These are phyloP conservation scores for Mycena floridula DNA, from an alignment of 768 basidiomycete species.

Conservation along the genomic window DNA sequence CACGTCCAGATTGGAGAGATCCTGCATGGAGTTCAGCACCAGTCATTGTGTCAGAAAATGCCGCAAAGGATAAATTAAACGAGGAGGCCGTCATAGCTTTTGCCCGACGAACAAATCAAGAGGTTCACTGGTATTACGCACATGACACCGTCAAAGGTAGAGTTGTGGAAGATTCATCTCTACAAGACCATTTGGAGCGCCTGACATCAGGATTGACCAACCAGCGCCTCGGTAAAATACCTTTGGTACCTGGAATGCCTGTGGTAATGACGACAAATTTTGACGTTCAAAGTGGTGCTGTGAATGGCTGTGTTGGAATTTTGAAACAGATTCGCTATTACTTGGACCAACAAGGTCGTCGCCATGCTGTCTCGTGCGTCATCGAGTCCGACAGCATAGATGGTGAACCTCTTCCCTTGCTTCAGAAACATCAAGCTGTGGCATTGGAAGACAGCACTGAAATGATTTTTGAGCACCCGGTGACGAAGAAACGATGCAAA, in stretches of 20 bases:
- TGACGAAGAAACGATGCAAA: conserved; percentile 7
- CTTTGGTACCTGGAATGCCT: conserved; percentile 32
- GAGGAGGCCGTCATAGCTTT: conserved; percentile 14
- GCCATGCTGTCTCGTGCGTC: conserved; percentile 17
- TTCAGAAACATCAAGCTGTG: conserved; percentile 11
- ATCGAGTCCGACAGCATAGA: conserved; percentile 11
- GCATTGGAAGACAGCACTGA: conserved; percentile 16
- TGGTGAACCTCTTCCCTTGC: conserved; percentile 8
- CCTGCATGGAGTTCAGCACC: conserved; percentile 21
- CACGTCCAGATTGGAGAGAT: not conserved
- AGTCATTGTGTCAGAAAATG: conserved; percentile 30
- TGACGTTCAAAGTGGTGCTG: conserved; percentile 28
- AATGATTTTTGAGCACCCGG: conserved; percentile 17
- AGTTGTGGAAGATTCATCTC: not conserved
- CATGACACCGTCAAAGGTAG: conserved; percentile 13
- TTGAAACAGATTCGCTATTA: conserved; percentile 18
- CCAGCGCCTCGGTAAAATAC: conserved; percentile 24
- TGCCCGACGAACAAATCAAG: conserved; percentile 12
- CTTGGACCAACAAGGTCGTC: conserved; percentile 9
- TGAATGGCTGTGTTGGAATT: conserved; percentile 27
- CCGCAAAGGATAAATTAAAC: conserved; percentile 30
- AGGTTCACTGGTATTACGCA: conserved; percentile 24
- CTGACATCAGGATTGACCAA: conserved; percentile 21
- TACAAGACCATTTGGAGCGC: conserved; percentile 6
- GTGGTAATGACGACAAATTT: conserved; percentile 31